These are phyloP conservation scores for Dalechampia spathulata DNA, from an alignment of 441 rosid species.

Conservation along the genomic window DNA sequence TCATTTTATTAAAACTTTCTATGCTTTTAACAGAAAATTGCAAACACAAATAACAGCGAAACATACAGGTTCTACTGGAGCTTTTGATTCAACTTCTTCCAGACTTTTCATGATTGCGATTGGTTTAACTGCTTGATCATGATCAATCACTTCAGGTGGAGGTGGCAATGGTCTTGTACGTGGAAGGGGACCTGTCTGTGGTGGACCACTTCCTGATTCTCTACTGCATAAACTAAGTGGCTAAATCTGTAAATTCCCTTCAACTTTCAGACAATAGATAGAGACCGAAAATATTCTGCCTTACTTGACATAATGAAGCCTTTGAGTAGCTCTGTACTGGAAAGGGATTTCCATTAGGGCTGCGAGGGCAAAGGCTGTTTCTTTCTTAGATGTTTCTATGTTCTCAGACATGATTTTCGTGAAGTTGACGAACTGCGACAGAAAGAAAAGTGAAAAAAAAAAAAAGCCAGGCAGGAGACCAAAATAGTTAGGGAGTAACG, in stretches of 20 bases:
- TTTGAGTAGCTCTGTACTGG: slow-evolving; percentile 75
- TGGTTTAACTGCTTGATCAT: slow-evolving; percentile 43
- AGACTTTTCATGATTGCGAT: slow-evolving; percentile 21
- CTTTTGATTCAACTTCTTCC: slow-evolving; percentile 32
- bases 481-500: no score
- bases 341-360: slow-evolving; percentile 93
- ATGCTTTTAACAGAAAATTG: not conserved
- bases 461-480: no score
- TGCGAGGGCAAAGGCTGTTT: slow-evolving; percentile 85
- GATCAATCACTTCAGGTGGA: slow-evolving; percentile 59
- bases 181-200: slow-evolving; percentile 35
- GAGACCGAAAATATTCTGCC: slow-evolving; percentile 10
- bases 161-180: slow-evolving; percentile 54
- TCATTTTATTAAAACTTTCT: not conserved
- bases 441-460: not conserved
- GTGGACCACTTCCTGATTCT: slow-evolving; percentile 17
- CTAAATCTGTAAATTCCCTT: no score
- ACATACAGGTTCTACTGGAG: slow-evolving; percentile 35
- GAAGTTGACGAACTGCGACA: slow-evolving; percentile 77
- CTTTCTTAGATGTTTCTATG: slow-evolving; percentile 52
- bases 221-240: slow-evolving; percentile 28
- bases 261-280: slow-evolving; percentile 1
- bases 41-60: not conserved
- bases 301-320: slow-evolving; percentile 36
- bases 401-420: slow-evolving; percentile 73